Conservation (phyloP, 768 basidiomycete species). For the Tephrocybe sp. region DNA sequence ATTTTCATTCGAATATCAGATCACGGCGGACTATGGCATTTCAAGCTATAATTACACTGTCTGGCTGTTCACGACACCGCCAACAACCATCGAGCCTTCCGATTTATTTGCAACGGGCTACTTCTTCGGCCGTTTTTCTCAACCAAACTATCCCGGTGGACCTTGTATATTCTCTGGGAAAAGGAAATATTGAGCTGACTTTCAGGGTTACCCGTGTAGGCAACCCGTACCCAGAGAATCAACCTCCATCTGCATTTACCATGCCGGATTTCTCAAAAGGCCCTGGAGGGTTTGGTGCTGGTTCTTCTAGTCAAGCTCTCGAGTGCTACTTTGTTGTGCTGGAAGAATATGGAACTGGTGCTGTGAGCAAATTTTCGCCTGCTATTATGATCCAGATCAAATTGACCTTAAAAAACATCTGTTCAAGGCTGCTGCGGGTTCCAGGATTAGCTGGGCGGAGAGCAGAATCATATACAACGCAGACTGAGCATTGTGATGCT, state of each 20-base stretch:
- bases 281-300: slow-evolving; percentile 34
- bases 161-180: background rate
- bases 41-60: slow-evolving; percentile 41
- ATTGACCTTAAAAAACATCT: background rate
- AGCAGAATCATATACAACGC: slow-evolving; percentile 18
- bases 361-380: slow-evolving; percentile 21
- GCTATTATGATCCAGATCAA: background rate
- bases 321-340: slow-evolving; percentile 35
- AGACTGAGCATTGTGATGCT: background rate
- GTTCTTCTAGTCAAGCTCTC: slow-evolving; percentile 28
- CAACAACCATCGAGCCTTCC: slow-evolving; percentile 20
- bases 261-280: slow-evolving; percentile 45
- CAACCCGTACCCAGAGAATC: slow-evolving; percentile 37
- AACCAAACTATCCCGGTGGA: slow-evolving; percentile 41
- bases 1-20: slow-evolving; percentile 38
- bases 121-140: slow-evolving; percentile 43
- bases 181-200: background rate
- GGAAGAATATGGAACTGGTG: slow-evolving; percentile 40
- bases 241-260: slow-evolving; percentile 32
- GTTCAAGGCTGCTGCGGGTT: slow-evolving; percentile 23
- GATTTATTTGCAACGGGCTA: slow-evolving; percentile 33
- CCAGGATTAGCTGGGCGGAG: slow-evolving; percentile 19
- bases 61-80: slow-evolving; percentile 33
- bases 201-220: slow-evolving; percentile 22
- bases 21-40: slow-evolving; percentile 37